A percentile compares a stretch with the other conserved stretches of the same genome.
These are phyloP conservation scores for Westerdykella ornata DNA, from an alignment of 2,329 filamentous ascomycete genomes.

Conservation along the genomic window DNA sequence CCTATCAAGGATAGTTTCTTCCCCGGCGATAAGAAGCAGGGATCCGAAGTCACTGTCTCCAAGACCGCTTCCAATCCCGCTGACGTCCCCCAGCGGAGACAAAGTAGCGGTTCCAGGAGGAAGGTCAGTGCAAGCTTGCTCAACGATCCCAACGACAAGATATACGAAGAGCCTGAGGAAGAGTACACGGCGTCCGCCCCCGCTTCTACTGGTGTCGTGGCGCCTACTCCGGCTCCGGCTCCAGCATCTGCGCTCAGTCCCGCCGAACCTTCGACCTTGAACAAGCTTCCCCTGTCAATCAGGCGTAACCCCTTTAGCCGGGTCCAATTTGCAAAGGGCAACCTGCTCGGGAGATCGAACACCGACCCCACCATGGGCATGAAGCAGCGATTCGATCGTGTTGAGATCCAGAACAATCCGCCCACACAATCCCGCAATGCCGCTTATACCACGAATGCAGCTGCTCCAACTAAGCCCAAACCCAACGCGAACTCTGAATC, in stretches of 20 bases:
- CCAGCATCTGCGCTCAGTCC: constrained; percentile 20
- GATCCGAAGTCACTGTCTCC: constrained; percentile 32
- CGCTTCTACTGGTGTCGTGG: constrained; percentile 17
- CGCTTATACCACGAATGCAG: constrained; percentile 64
- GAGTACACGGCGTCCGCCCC: constrained; percentile 12
- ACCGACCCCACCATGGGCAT: constrained; percentile 43
- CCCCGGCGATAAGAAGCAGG: constrained; percentile 8
- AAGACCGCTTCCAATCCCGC: constrained; percentile 24
- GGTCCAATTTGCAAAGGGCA: constrained; percentile 50
- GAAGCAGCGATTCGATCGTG: constrained; percentile 40
- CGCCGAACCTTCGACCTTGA: constrained; percentile 25
- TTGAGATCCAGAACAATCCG: constrained; percentile 78
- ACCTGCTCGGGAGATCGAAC: constrained; percentile 39
- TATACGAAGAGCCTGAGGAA: constrained; percentile 80
- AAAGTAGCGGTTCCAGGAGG: constrained; percentile 60
- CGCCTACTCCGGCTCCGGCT: constrained; percentile 20
- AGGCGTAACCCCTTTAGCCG: constrained; percentile 62
- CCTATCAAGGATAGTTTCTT: constrained; percentile 18
- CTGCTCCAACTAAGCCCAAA: constrained; percentile 28
- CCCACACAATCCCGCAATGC: constrained; percentile 78
- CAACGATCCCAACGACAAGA: constrained; percentile 64
- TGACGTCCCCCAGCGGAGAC: constrained; percentile 39
- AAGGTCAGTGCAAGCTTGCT: constrained; percentile 66
- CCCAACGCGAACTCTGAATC: constrained; percentile 35
- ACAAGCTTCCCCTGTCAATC: constrained; percentile 42